phyloP scores from a whole-genome alignment of 129 eudicot species.

The Sambucus nigra region DNA sequence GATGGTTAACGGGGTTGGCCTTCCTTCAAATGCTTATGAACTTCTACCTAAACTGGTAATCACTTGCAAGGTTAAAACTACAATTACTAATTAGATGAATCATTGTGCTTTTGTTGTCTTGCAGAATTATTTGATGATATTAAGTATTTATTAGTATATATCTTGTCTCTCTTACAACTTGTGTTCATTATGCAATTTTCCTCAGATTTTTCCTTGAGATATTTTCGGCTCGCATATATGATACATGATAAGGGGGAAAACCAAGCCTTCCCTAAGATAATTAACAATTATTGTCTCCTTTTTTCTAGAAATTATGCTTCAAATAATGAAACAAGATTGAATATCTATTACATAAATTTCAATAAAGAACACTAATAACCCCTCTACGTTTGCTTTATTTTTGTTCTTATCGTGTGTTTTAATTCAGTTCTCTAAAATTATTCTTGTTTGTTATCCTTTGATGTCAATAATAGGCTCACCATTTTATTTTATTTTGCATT shows the following conservation, averaged over 20 bases:
- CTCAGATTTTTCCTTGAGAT: background rate
- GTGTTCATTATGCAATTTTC: background rate
- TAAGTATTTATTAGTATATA: background rate
- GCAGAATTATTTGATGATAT: background rate
- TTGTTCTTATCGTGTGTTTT: too few species aligned
- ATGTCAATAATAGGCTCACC: too few species aligned
- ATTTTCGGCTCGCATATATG: background rate
- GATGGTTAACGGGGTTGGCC: slow-evolving; percentile 94
- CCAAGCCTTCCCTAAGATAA: too few species aligned
- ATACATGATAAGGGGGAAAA: background rate
- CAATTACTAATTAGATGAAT: background rate
- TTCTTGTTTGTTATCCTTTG: too few species aligned
- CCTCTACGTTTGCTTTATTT: too few species aligned
- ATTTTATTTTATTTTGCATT: too few species aligned
- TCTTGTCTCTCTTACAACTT: background rate
- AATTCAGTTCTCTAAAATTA: too few species aligned
- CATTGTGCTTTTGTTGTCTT: background rate
- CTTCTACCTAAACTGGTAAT: slow-evolving; percentile 75
- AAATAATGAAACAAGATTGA: too few species aligned
- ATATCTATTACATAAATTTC: too few species aligned
- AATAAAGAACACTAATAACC: too few species aligned
- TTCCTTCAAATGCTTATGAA: slow-evolving; percentile 83
- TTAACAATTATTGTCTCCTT: too few species aligned
- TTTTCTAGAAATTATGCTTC: too few species aligned
- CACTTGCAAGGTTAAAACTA: background rate